Evolutionary conservation across 257 asterid species (phyloP).

Genomic region (Ajuga chamaepitys): DNA sequence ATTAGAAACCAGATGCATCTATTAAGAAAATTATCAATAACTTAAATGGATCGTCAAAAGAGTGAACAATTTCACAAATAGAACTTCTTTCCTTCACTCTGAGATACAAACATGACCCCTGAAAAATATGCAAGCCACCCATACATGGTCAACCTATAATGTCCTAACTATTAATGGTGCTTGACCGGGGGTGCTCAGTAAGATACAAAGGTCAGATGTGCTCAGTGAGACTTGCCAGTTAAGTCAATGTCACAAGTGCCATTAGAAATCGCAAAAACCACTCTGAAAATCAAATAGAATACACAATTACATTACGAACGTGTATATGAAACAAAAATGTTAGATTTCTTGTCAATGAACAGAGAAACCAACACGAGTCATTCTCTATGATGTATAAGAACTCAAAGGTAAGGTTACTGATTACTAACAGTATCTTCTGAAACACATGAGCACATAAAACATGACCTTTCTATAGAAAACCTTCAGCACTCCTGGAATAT

Average conservation of each 20-base stretch:
- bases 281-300: not conserved
- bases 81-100: not conserved
- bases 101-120: not conserved
- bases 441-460: not conserved
- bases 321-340: not conserved
- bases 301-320: not conserved
- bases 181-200: not conserved
- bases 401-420: not conserved
- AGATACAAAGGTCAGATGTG: not conserved
- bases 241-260: not conserved
- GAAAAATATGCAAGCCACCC: not conserved
- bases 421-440: not conserved
- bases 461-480: not conserved
- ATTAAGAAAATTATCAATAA: not conserved
- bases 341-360: not conserved
- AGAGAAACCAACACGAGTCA: not conserved
- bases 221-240: not conserved
- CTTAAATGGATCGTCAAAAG: not conserved
- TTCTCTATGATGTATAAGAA: not conserved
- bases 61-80: not conserved
- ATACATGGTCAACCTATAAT: not conserved
- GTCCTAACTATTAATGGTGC: not conserved
- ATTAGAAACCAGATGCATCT: slow-evolving; percentile 14
- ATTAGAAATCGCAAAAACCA: not conserved
- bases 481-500: not conserved